Percentiles rank a stretch among this genome's conserved stretches.
These are phyloP conservation scores for Trichoderma gamsii DNA, from an alignment of 495 filamentous ascomycete genomes.

Conservation along the genomic window DNA sequence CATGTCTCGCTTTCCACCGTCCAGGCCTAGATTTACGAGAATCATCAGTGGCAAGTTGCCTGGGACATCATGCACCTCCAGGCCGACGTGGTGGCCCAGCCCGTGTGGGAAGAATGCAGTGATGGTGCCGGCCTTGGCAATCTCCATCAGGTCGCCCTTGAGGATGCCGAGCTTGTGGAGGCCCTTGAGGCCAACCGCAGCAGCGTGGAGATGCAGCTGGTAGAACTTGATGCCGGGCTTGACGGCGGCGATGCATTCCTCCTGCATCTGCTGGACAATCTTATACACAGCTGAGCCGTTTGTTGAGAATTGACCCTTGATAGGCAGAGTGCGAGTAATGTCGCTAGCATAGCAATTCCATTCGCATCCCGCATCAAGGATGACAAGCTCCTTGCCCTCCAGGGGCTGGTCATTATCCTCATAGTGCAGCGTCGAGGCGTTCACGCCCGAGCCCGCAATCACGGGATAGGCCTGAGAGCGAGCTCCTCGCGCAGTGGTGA, in stretches of 20 bases:
- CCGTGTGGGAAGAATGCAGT: conserved; percentile 89
- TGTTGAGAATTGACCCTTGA: conserved; percentile 56
- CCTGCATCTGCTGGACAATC: conserved; percentile 77
- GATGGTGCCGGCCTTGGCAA: conserved; percentile 60
- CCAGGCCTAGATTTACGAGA: background rate
- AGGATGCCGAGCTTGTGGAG: conserved; percentile 65
- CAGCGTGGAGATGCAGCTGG: conserved; percentile 64
- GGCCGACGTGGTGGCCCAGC: conserved; percentile 78
- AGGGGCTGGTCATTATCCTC: conserved; percentile 67
- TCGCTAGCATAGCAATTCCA: conserved; percentile 86
- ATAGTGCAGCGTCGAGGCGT: conserved; percentile 84
- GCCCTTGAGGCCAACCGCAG: conserved; percentile 63
- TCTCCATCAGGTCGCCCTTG: conserved; percentile 54
- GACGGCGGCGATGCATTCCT: conserved; percentile 62
- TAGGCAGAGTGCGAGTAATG: conserved; percentile 80
- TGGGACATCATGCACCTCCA: conserved; percentile 83
- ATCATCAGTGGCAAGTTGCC: conserved; percentile 25
- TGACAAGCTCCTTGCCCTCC: conserved; percentile 59
- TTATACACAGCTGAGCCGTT: conserved; percentile 66
- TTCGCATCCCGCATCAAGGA: conserved; percentile 81
- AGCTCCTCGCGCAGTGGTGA: conserved; percentile 63
- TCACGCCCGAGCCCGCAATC: conserved; percentile 73
- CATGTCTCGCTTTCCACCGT: background rate
- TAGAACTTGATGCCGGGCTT: conserved; percentile 60
- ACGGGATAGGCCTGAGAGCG: conserved; percentile 78